phyloP scores from a whole-genome alignment of 2,329 filamentous ascomycete genomes.

The Boeremia lycopersici region DNA sequence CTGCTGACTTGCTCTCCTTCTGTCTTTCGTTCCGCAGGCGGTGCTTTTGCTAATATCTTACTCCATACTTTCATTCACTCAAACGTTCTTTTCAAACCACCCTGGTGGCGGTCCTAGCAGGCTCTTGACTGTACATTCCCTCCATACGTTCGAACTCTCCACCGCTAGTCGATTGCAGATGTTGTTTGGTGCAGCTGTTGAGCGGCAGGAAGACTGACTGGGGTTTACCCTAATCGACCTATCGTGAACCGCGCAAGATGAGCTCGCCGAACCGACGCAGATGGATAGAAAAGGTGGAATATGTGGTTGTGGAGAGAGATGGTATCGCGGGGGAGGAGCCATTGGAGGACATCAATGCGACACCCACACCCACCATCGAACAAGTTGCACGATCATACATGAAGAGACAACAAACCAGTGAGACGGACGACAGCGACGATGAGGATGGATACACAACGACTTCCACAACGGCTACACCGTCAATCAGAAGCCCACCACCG shows the following conservation, averaged over 20 bases:
- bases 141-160: slow-evolving; percentile 2
- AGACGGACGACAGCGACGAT: slow-evolving; percentile 14
- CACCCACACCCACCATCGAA: slow-evolving; percentile 28
- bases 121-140: slow-evolving; percentile 34
- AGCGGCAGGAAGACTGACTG: slow-evolving; percentile 45
- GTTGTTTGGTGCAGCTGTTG: slow-evolving; percentile 38
- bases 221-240: slow-evolving; percentile 31
- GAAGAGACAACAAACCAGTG: slow-evolving; percentile 20
- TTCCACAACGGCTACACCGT: slow-evolving; percentile 21
- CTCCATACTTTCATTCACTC: slow-evolving; percentile 38
- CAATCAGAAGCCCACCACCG: slow-evolving; percentile 20
- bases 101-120: slow-evolving; percentile 43
- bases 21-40: slow-evolving; percentile 47
- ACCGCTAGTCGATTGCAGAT: slow-evolving; percentile 42
- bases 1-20: slow-evolving; percentile 41
- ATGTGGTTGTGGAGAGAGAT: slow-evolving; percentile 37
- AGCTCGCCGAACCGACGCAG: slow-evolving; percentile 31
- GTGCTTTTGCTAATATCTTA: slow-evolving; percentile 43
- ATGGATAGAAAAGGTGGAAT: slow-evolving; percentile 31
- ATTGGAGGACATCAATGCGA: slow-evolving; percentile 10
- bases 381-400: slow-evolving; percentile 19
- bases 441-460: slow-evolving; percentile 17
- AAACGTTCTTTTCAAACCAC: slow-evolving; percentile 30
- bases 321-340: slow-evolving; percentile 20
- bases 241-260: slow-evolving; percentile 36